These are phyloP conservation scores for Eimeria tenella DNA, from an alignment of 169 alveolate species.

Conservation along the genomic window DNA sequence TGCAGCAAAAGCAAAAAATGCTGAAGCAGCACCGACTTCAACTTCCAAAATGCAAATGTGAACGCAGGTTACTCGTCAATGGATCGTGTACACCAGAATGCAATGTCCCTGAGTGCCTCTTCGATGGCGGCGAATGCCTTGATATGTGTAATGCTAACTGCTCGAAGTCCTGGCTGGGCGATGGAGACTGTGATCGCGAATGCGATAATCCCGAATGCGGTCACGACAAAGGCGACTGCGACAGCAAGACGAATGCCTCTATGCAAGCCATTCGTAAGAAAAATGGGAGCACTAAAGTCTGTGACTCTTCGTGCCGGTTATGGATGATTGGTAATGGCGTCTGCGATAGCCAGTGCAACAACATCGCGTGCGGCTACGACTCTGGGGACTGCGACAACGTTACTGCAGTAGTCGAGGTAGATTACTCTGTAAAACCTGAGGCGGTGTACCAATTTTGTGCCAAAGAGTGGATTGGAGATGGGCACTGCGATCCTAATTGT, in stretches of 20 bases:
- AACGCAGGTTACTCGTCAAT: slow-evolving; percentile 83
- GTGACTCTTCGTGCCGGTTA: slow-evolving; percentile 80
- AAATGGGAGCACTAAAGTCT: slow-evolving; percentile 18
- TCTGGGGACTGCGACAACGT: slow-evolving; percentile 84
- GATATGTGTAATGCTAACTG: slow-evolving; percentile 84
- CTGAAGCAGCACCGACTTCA: slow-evolving; percentile 69
- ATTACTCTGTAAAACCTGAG: slow-evolving; percentile 82
- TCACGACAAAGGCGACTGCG: slow-evolving; percentile 86
- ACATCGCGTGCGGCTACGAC: slow-evolving; percentile 80
- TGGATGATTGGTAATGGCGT: slow-evolving; percentile 87
- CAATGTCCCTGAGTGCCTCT: slow-evolving; percentile 83
- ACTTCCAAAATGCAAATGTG: slow-evolving; percentile 81
- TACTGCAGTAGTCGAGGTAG: slow-evolving; percentile 83
- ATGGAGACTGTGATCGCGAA: slow-evolving; percentile 86
- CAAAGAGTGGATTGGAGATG: slow-evolving; percentile 86
- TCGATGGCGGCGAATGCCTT: slow-evolving; percentile 84
- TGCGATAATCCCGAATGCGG: slow-evolving; percentile 83
- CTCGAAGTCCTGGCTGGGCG: slow-evolving; percentile 86
- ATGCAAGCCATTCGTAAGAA: slow-evolving; percentile 5
- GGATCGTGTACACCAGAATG: slow-evolving; percentile 86
- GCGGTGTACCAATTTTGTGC: slow-evolving; percentile 83
- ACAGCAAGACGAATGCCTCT: slow-evolving; percentile 39
- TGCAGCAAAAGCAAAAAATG: slow-evolving; percentile 57
- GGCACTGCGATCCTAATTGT: slow-evolving; percentile 85
- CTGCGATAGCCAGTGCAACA: slow-evolving; percentile 84